Evolutionary conservation across 331 rosid species (phyloP).

Genomic region (Prunus yedoensis): DNA sequence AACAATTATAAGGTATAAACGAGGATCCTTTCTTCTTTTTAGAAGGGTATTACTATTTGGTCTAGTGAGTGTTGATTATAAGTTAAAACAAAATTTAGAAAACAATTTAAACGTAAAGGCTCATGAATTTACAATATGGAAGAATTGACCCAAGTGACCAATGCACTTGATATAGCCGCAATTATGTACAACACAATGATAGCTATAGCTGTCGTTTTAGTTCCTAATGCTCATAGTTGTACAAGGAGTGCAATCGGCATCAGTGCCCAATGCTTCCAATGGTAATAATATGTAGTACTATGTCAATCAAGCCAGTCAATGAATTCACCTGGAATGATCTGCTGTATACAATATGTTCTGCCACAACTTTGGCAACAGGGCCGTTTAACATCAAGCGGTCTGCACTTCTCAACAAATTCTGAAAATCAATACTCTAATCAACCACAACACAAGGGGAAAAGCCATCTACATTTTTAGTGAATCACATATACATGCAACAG

Average conservation of each 20-base stretch:
- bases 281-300: conserved; percentile 6
- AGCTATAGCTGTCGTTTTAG: not conserved
- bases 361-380: not conserved
- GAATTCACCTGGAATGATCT: not conserved
- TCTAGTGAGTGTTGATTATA: not conserved
- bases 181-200: not conserved
- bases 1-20: not conserved
- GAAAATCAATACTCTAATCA: not conserved
- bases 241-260: not conserved
- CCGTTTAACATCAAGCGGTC: not conserved
- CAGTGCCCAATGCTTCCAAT: not conserved
- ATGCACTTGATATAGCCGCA: not conserved
- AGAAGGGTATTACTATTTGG: not conserved
- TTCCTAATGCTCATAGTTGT: not conserved
- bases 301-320: not conserved
- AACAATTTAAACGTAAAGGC: not conserved
- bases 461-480: not conserved
- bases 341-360: not conserved
- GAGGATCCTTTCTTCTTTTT: no score
- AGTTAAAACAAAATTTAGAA: not conserved
- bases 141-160: not conserved
- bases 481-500: not conserved
- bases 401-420: not conserved
- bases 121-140: conserved; percentile 5
- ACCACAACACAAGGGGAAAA: not conserved